Evolutionary conservation across 108 stramenopile genomes (phyloP).

Genomic region (Cyclotella choctawhatcheeana): DNA sequence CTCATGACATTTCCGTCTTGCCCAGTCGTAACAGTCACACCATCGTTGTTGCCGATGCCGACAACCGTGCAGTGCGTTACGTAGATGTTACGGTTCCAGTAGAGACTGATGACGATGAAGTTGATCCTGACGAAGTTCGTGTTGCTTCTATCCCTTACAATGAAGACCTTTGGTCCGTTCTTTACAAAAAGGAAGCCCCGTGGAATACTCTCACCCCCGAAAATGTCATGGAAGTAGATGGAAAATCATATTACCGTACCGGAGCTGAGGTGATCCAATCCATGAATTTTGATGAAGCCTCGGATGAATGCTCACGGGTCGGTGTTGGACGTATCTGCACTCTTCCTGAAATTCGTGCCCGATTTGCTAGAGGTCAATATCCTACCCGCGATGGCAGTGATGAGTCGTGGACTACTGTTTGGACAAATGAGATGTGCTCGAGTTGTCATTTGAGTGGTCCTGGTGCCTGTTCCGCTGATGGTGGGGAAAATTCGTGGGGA

Average conservation of each 20-base stretch:
- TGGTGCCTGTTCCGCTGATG: slow-evolving; percentile 31
- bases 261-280: slow-evolving; percentile 24
- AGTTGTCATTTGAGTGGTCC: slow-evolving; percentile 41
- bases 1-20: slow-evolving; percentile 42
- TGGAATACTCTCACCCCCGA: slow-evolving; percentile 33
- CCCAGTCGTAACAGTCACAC: slow-evolving; percentile 30
- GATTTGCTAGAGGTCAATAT: slow-evolving; percentile 47
- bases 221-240: slow-evolving; percentile 44
- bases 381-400: slow-evolving; percentile 29
- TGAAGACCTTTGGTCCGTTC: slow-evolving; percentile 44
- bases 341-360: slow-evolving; percentile 43
- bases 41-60: slow-evolving; percentile 39
- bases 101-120: slow-evolving; percentile 27
- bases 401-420: slow-evolving; percentile 40
- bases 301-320: slow-evolving; percentile 41
- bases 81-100: slow-evolving; percentile 48
- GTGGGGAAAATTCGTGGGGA: slow-evolving; percentile 31
- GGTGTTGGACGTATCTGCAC: slow-evolving; percentile 49
- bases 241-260: slow-evolving; percentile 45
- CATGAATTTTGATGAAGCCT: slow-evolving; percentile 36
- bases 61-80: slow-evolving; percentile 44
- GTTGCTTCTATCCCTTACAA: slow-evolving; percentile 39
- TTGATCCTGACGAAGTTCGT: slow-evolving; percentile 18
- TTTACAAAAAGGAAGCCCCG: slow-evolving; percentile 42
- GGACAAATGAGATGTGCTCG: slow-evolving; percentile 44